These are phyloP conservation scores for Citrus cavaleriei DNA, from an alignment of 345 rosid species.

Conservation along the genomic window DNA sequence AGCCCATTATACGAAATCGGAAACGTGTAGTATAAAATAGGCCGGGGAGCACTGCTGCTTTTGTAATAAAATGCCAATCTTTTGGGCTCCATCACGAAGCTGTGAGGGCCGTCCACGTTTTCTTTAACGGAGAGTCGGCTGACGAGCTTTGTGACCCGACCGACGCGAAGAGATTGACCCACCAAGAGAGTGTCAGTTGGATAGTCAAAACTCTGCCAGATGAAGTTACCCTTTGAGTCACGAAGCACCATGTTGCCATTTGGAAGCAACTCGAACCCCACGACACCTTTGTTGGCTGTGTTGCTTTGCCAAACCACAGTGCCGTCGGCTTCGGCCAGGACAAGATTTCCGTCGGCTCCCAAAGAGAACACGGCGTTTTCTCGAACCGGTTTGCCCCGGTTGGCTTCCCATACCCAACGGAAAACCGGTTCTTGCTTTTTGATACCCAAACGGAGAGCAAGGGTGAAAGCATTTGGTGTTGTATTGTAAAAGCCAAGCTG, in stretches of 20 bases:
- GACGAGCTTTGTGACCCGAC: conserved; percentile 39
- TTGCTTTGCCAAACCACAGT: conserved; percentile 54
- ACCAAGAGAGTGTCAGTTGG: conserved; percentile 65
- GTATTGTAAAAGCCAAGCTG: conserved; percentile 59
- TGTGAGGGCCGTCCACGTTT: conserved; percentile 43
- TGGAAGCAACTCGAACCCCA: conserved; percentile 43
- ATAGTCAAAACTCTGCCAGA: conserved; percentile 60
- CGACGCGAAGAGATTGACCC: conserved; percentile 39
- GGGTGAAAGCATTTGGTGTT: conserved; percentile 54
- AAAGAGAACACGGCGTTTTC: conserved; percentile 55
- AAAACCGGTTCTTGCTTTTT: conserved; percentile 29
- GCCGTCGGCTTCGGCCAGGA: conserved; percentile 55
- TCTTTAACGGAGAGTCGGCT: conserved; percentile 36
- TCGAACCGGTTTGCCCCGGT: conserved; percentile 51
- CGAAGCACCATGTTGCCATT: conserved; percentile 63
- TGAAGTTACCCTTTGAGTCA: conserved; percentile 36
- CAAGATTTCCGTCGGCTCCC: conserved; percentile 51
- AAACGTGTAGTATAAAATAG: conserved; percentile 26
- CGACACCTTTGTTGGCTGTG: conserved; percentile 58
- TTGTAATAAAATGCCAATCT: conserved; percentile 34
- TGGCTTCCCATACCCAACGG: conserved; percentile 78
- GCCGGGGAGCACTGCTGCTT: conserved; percentile 23
- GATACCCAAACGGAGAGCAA: conserved; percentile 46
- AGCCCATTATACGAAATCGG: background rate
- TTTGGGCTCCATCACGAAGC: conserved; percentile 50